Evolutionary conservation across 2,329 filamentous ascomycete species (phyloP), one percentile per base, ranked within the genome.

Genomic region (Aspergillus pseudoterreus): DNA sequence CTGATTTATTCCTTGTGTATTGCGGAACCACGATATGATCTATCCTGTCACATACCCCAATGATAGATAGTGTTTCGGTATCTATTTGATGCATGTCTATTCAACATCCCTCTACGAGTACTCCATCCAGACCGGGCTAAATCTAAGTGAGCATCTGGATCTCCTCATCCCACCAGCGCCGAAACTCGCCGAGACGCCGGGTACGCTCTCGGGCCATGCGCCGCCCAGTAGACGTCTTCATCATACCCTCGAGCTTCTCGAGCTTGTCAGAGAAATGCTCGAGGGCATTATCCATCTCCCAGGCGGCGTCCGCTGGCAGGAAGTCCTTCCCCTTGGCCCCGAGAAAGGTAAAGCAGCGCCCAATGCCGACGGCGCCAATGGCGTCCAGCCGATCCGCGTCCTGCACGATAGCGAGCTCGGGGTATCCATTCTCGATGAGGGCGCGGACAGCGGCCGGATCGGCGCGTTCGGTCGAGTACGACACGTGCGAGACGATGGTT

Each of bases 311-410:
- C 2, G 50, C 50, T 5, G 47, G 30, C 2, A 57, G 49, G 38
- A 61, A 64, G 24, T 66, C 62, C 43, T 60, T 59, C 12, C 64
- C 62, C 52, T 66, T 61, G 8, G 84, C 86, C 0, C 86, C 91
- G 0, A 87, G 83, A 67, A 84, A 96, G 0, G 86, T 84, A 67
- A 94, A 92, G 38, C 82, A 83, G 41, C 92, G 77, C 2, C 83
- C 92, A 51, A 96, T 85, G 0, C 92, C 92, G 27, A 96, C 82
- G 0, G 88, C 90, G 1, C 92, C 92, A 45, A 96, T 85, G 4
- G 91, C 88, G 72, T 97, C 92, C n/a, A 97, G 76, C 6, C 92
- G 80, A 74, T 96, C 92, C 4, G 92, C 92, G 70, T 96, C 92
- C 72, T 96, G 92, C 30, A 96, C 90, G 44, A 95, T 82, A 0